Conservation (phyloP, 257 asterid species). For the Haberlea rhodopensis region DNA sequence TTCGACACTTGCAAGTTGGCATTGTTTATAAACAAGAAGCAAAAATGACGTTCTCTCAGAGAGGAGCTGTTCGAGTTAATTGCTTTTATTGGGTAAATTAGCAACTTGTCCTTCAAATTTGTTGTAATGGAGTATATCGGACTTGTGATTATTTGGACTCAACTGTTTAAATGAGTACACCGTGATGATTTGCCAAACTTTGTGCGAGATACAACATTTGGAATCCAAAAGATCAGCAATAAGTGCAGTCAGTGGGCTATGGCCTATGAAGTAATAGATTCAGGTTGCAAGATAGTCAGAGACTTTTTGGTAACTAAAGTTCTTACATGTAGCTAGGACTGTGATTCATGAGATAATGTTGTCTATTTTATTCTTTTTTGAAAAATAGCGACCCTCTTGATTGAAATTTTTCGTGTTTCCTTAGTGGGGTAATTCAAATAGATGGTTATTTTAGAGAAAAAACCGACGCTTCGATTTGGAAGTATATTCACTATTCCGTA, state of each 20-base stretch:
- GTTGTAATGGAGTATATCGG: neutral
- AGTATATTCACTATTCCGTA: neutral
- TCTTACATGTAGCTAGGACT: neutral
- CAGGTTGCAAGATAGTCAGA: neutral
- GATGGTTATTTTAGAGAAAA: neutral
- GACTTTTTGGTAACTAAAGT: neutral
- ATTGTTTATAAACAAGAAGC: no score
- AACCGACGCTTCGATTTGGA: neutral
- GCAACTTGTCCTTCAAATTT: neutral
- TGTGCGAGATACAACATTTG: neutral
- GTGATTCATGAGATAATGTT: neutral
- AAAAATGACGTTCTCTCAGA: neutral
- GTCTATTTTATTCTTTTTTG: neutral
- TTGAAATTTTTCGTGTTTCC: no score
- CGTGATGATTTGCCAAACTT: slow-evolving; percentile 6
- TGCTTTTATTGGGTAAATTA: no score
- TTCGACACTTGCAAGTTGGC: no score
- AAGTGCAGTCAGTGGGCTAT: neutral
- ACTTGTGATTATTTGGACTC: slow-evolving; percentile 3
- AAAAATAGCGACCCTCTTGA: no score
- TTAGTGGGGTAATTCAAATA: no score
- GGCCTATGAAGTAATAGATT: neutral
- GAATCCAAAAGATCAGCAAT: slow-evolving; percentile 3
- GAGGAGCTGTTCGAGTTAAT: neutral
- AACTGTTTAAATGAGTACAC: slow-evolving; percentile 1